Evolutionary conservation across 1,284 basidiomycete species (phyloP), one percentile per base, ranked within the genome.

Genomic region (Neolentinus lepideus): DNA sequence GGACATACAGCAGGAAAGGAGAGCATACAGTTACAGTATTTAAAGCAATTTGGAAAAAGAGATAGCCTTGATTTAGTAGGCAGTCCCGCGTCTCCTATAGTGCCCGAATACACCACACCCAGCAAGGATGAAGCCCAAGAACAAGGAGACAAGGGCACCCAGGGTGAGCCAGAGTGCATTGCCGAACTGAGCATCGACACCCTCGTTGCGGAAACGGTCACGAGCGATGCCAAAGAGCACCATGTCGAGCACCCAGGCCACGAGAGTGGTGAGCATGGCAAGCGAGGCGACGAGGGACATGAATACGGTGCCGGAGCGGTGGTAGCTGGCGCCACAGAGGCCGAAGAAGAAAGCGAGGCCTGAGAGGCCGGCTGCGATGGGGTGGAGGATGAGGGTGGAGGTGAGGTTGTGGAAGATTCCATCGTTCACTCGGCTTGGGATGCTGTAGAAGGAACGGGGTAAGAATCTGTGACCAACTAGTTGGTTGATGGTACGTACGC

Each of bases 141-240:
- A 61, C 54, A 92, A 77, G 0, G 88, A 75, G 25, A 80, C 77
- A 48, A 88, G 71, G 0, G 87, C 90, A 58, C 81, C 90, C 52
- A 92, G 77, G 1, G 85, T 87, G 57, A 93, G 64, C 90, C 85
- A 90, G 61, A 80, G 81, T n/a, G 84, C 87, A 63, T 86, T 87
- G n/a, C 83, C 85, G 65, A 79, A 86, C 64, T 80, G 74, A 2
- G 88, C 84, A 25, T 62, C 31, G 55, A 73, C 67, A 27, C 79
- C 81, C 19, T 75, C 72, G 57, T 79, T 70, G 54, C 76, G 72
- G 63, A 88, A 77, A 53, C 79, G 76, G 62, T 79, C 69, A 60
- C 83, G 81, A 24, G 81, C 81, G 57, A 89, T 78, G 55, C 84
- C 84, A 70, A 88, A 94, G 54, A 94, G 78, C 26, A 83, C 81